Evolutionary conservation across 2,329 filamentous ascomycete species (phyloP).

Genomic region (Colletotrichum caudatum): DNA sequence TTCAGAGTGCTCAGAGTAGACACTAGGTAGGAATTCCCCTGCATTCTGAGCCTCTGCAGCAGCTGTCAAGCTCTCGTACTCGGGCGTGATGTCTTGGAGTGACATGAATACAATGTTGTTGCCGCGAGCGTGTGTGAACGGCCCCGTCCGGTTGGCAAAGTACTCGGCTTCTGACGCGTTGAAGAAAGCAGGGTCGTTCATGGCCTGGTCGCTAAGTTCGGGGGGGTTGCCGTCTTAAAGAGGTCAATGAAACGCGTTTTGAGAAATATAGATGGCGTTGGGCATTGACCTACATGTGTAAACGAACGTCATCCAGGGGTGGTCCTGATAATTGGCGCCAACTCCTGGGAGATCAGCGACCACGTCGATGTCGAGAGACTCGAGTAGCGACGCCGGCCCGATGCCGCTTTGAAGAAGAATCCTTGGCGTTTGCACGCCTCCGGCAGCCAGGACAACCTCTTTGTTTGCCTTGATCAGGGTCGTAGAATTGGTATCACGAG

Average conservation of each 20-base stretch:
- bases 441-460: constrained; percentile 58
- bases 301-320: constrained; percentile 30
- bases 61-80: constrained; percentile 45
- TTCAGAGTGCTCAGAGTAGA: constrained; percentile 46
- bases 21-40: constrained; percentile 49
- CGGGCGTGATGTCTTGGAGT: constrained; percentile 48
- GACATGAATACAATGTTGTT: constrained; percentile 36
- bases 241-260: not conserved
- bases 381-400: constrained; percentile 54
- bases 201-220: constrained; percentile 42
- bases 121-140: constrained; percentile 48
- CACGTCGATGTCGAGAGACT: constrained; percentile 52
- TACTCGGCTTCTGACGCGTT: constrained; percentile 50
- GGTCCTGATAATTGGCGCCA: constrained; percentile 40
- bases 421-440: constrained; percentile 55
- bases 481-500: constrained; percentile 4
- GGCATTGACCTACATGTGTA: constrained; percentile 24
- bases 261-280: not conserved
- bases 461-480: constrained; percentile 44
- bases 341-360: constrained; percentile 39
- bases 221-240: constrained; percentile 28
- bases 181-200: constrained; percentile 51
- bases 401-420: constrained; percentile 64
- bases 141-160: constrained; percentile 47
- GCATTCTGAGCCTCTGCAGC: constrained; percentile 50